These are phyloP conservation scores for Akanthomyces uredinophilus DNA, from an alignment of 2,329 filamentous ascomycete genomes.

Conservation along the genomic window DNA sequence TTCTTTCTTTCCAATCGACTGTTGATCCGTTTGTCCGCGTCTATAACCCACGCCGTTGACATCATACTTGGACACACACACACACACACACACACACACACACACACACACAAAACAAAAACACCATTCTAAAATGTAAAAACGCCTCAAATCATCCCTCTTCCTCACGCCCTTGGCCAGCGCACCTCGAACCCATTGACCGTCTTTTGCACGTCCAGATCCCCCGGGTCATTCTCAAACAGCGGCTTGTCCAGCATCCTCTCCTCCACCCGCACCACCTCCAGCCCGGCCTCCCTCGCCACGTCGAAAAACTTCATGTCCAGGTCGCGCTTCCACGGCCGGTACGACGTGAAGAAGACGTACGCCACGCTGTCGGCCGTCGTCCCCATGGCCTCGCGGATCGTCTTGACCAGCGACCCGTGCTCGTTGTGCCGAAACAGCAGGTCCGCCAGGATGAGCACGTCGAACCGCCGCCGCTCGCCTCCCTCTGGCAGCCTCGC, in stretches of 20 bases:
- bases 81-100: too few species aligned
- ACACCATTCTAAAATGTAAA: background rate
- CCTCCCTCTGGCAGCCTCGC: constrained; percentile 41
- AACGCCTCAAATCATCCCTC: too few species aligned
- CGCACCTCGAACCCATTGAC: constrained; percentile 72
- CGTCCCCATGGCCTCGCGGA: constrained; percentile 60
- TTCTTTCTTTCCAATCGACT: too few species aligned
- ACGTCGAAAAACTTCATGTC: constrained; percentile 84
- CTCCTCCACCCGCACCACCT: constrained; percentile 75
- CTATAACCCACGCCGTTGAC: background rate
- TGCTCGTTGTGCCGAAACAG: constrained; percentile 92
- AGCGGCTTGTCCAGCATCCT: constrained; percentile 78
- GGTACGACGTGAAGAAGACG: constrained; percentile 92
- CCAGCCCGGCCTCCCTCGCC: constrained; percentile 64
- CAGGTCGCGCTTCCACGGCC: constrained; percentile 82
- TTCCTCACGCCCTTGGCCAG: constrained; percentile 47
- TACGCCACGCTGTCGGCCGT: constrained; percentile 57
- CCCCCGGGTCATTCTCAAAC: constrained; percentile 84
- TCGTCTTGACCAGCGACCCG: constrained; percentile 65
- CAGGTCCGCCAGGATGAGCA: constrained; percentile 81
- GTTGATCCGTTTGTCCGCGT: background rate
- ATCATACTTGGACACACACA: too few species aligned
- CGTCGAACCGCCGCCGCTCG: constrained; percentile 63
- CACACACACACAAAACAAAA: background rate
- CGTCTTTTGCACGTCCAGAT: constrained; percentile 73